Conservation (phyloP, 1,284 basidiomycete genomes). For the Phellopilus nigrolimitatus region DNA sequence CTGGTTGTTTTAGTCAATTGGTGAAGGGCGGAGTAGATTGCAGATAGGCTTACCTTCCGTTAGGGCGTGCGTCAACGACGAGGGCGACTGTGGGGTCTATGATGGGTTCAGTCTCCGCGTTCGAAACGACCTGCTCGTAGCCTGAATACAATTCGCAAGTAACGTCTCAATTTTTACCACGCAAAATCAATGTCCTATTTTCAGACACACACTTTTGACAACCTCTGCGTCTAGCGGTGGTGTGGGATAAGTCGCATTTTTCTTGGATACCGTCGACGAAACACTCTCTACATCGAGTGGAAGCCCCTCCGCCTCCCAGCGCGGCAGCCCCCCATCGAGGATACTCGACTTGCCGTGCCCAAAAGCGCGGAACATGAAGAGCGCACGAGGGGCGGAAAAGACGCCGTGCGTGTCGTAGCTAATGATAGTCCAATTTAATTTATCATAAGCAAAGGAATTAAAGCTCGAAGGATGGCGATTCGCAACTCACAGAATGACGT, state of each 20-base stretch:
- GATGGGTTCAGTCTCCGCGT: conserved; percentile 49
- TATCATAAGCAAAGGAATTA: background rate
- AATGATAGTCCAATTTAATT: conserved; percentile 19
- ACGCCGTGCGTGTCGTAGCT: conserved; percentile 86
- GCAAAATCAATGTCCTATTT: background rate
- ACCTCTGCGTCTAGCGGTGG: conserved; percentile 47
- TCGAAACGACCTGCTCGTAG: conserved; percentile 81
- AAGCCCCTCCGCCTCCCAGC: conserved; percentile 73
- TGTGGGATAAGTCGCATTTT: conserved; percentile 43
- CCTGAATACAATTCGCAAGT: conserved; percentile 37
- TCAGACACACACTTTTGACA: conserved; percentile 53
- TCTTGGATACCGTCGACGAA: conserved; percentile 23
- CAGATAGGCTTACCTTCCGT: conserved; percentile 54
- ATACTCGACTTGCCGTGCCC: conserved; percentile 83
- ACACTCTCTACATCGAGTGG: conserved; percentile 46
- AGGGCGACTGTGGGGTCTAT: conserved; percentile 43
- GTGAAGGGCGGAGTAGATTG: background rate
- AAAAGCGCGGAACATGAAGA: conserved; percentile 90
- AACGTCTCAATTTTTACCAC: background rate
- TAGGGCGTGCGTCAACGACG: conserved; percentile 84
- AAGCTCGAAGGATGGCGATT: conserved; percentile 5
- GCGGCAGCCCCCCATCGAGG: conserved; percentile 84
- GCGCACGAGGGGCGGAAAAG: conserved; percentile 85
- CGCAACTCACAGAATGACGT: conserved; percentile 70
- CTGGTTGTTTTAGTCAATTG: conserved; percentile 35